Evolutionary conservation across 73 alveolate species (phyloP), one percentile per base, ranked within the genome.

Genomic region (Stentor roeselii): DNA sequence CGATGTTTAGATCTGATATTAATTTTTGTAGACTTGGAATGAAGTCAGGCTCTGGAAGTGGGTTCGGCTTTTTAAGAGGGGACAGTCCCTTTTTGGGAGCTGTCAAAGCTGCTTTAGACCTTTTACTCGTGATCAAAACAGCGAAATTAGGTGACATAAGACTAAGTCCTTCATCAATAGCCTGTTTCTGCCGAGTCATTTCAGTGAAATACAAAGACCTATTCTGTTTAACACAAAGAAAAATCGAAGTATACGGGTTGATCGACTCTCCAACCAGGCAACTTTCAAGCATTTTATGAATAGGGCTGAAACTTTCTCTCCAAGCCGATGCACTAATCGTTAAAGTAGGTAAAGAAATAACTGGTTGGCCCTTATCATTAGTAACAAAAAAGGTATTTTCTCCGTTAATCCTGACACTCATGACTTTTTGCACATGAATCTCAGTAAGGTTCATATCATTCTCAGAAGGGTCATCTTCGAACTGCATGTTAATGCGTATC

Each of bases 401-500:
- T 21, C 27, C 42, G 41, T 32, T 32, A n/a, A 67, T 34, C 37
- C 37, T 67, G 21, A 67, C 80, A 32, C 37, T 67, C 80, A 67
- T 67, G 11, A 67, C 37, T 21, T 67, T 67, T 67, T 67, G 80
- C 37, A 67, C 80, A 67, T 67, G 80, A 34, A 67, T 67, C 34
- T 67, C 80, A 21, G 80, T 27, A 15, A 67, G 41, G 37, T 67
- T 67, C 34, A 67, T 15, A 67, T 67, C 80, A 32, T n/a, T 30
- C 27, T 67, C 80, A 30, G n/a, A 21, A 67, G 80, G 80, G 50
- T 67, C 80, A 2, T 67, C 80, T 67, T 67, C 80, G 2, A 67
- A 67, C 42, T 67, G 80, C 41, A 67, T 30, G 42, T 67, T 67
- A 30, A 76, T 35, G 82, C 84, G 32, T n/a, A 76, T 78, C 38